Evolutionary conservation across 2,329 filamentous ascomycete species (phyloP), one percentile per base, ranked within the genome.

Genomic region (Aphanoascus verrucosus): DNA sequence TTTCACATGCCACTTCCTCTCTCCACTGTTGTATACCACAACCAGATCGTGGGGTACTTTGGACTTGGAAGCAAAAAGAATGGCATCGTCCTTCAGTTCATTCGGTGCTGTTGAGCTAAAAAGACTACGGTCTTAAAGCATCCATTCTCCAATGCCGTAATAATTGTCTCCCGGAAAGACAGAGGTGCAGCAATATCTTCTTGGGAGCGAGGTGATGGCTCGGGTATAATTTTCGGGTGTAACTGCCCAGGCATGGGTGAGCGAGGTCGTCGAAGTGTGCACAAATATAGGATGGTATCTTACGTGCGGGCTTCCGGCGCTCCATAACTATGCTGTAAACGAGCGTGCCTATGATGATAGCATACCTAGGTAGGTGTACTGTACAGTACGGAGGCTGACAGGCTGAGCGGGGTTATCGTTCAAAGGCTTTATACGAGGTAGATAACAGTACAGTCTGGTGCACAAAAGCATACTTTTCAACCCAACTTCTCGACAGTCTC

Each of bases 181-280:
- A 40, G 53, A 38, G 40, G 47, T 55, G 31, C 35, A 45, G 12
- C 43, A 38, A 23, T 45, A 51, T 55, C 53, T 55, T 17, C 20
- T 47, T 31, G 47, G 47, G 14, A 46, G 37, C 41, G 46, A 51
- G 53, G 47, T 55, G 42, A 37, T 55, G 15, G 47, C 53, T 32
- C 47, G 34, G 17, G 48, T 45, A 37, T 50, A 55, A 46, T 52
- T 41, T 34, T 47, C 44, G 2, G 44, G 49, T 7, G 49, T 52
- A 52, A 45, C 49, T 52, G 23, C 37, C 38, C 35, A 52, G 15
- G 3, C 11, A 31, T 44, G 14, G 1, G 40, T 12, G 44, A 37
- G 28, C 23, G 14, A 44, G 49, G 31, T 32, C 17, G 23, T 44
- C n/a, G 32, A 14, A 35, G n/a, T 52, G 11, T 7, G 23, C 17